Base-by-base conservation (phyloP, 2,329 filamentous ascomycete species). In the Penicillium thymicola region DNA sequence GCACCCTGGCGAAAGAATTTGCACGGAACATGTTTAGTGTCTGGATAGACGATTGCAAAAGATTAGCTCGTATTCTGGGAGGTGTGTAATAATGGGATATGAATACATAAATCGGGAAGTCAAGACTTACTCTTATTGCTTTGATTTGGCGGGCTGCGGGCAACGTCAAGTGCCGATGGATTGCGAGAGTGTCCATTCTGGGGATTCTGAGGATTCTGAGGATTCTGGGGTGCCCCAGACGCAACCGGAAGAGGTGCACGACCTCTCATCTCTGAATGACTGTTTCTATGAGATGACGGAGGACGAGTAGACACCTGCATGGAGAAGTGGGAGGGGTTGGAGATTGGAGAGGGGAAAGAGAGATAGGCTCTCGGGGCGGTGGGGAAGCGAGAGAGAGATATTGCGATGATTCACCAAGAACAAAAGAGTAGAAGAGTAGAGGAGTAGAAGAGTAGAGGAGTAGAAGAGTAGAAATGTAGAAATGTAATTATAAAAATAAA, bases 1-100 rank as follows among this genome's bases (percentile, higher is more conserved):
- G 91, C 87, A 73, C 93, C 92, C 79, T 96, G 91, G 52, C 92
- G 88, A 77, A 94, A 99, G 88, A 99, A 99, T 82, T 97, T 97
- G 89, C 94, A 99, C 38, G 94, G 94, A 43, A 99, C 94, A 79
- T 97, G 94, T 60, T 92, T 89, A 18, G 94, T 96, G 76, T 96
- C 93, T 97, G 61, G 48, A 48, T 21, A 49, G 32, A 37, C 16
- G 41, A 40, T 34, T 38, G 38, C 57, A 43, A 18, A 40, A 8
- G 16, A 41, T 66, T 59, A 65, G 58, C 34, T 44, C 23, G 27
- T 2, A 34, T 23, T 23, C 18, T 18, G 34, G 8, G 21, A 36
- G 21, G 21, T 21, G 21, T 14, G 27, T 34, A 25, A 32, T 43
- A 32, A 40, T 27, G 8, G 8, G 42, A 3, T 28, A 30, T 36